phyloP scores from a whole-genome alignment of 2,329 filamentous ascomycete species.

The Lecanosticta acicola region DNA sequence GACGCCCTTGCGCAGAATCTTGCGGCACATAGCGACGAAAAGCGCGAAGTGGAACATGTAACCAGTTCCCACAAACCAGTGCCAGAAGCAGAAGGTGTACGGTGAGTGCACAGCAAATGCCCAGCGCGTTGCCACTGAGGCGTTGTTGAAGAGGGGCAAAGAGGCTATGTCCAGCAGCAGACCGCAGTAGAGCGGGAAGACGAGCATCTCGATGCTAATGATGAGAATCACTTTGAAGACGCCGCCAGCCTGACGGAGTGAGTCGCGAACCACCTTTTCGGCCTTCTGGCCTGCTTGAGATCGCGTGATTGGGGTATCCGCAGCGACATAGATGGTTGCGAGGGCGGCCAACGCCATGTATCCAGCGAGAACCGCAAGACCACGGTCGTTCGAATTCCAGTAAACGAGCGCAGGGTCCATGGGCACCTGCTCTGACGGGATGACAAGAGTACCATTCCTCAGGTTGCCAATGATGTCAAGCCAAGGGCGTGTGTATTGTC shows the following conservation, averaged over 20 bases:
- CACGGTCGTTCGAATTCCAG: constrained; percentile 51
- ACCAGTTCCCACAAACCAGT: constrained; percentile 97
- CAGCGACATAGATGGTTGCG: constrained; percentile 72
- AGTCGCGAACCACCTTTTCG: constrained; percentile 74
- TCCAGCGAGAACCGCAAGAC: constrained; percentile 72
- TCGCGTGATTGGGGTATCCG: constrained; percentile 67
- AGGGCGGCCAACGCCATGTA: constrained; percentile 71
- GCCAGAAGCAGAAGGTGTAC: constrained; percentile 87
- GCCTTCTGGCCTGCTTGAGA: constrained; percentile 50
- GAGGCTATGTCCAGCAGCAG: constrained; percentile 82
- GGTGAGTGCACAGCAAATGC: constrained; percentile 74
- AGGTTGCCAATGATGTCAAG: constrained; percentile 19
- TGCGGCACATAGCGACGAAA: constrained; percentile 97
- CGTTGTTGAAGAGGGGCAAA: constrained; percentile 78
- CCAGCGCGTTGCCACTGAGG: constrained; percentile 70
- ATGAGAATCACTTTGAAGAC: constrained; percentile 97
- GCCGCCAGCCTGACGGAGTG: constrained; percentile 85
- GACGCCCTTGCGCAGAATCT: constrained; percentile 92
- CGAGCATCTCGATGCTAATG: constrained; percentile 98
- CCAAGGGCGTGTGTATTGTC: constrained; percentile 16
- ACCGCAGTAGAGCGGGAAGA: constrained; percentile 93
- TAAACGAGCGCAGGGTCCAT: constrained; percentile 37
- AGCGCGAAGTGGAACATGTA: constrained; percentile 99
- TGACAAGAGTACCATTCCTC: constrained; percentile 20
- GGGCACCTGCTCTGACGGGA: constrained; percentile 15